phyloP scores from a whole-genome alignment of 2,329 filamentous ascomycete genomes.

The Aspergillus awamori region DNA sequence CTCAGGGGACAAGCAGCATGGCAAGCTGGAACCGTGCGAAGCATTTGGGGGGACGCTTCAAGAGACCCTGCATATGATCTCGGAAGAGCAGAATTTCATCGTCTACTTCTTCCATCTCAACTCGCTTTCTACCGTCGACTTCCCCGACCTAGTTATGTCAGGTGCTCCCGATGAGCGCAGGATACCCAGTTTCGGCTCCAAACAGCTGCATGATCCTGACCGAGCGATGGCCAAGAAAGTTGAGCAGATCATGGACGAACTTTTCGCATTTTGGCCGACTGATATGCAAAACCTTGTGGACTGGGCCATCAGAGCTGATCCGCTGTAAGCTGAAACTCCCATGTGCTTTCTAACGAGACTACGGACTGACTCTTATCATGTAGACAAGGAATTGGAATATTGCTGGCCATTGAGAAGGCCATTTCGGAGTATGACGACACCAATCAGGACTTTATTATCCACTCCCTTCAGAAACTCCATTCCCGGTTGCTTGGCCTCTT shows the following conservation, averaged over 20 bases:
- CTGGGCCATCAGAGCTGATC: slow-evolving; percentile 79
- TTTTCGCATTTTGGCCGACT: slow-evolving; percentile 78
- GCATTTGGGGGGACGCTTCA: slow-evolving; percentile 79
- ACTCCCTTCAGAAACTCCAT: slow-evolving; percentile 77
- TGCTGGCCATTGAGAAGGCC: slow-evolving; percentile 79
- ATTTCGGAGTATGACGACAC: slow-evolving; percentile 79
- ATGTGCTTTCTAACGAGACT: slow-evolving; percentile 2
- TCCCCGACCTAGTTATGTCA: slow-evolving; percentile 74
- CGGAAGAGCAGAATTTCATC: slow-evolving; percentile 95
- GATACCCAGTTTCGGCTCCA: slow-evolving; percentile 71
- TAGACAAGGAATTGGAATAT: slow-evolving; percentile 85
- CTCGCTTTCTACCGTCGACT: slow-evolving; percentile 80
- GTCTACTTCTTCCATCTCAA: slow-evolving; percentile 96
- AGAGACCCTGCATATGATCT: slow-evolving; percentile 78
- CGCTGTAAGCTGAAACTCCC: slow-evolving; percentile 64
- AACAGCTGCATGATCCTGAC: slow-evolving; percentile 84
- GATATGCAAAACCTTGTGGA: slow-evolving; percentile 80
- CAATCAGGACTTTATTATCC: slow-evolving; percentile 88
- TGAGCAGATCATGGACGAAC: slow-evolving; percentile 82
- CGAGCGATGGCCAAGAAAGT: slow-evolving; percentile 82
- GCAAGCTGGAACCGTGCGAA: slow-evolving; percentile 74
- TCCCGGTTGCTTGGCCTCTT: slow-evolving; percentile 74
- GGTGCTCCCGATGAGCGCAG: slow-evolving; percentile 68
- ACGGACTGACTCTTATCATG: slow-evolving; percentile 20
- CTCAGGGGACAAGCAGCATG: slow-evolving; percentile 59